Evolutionary conservation across 2,329 filamentous ascomycete species (phyloP).

Genomic region (Alternaria metachromatica): DNA sequence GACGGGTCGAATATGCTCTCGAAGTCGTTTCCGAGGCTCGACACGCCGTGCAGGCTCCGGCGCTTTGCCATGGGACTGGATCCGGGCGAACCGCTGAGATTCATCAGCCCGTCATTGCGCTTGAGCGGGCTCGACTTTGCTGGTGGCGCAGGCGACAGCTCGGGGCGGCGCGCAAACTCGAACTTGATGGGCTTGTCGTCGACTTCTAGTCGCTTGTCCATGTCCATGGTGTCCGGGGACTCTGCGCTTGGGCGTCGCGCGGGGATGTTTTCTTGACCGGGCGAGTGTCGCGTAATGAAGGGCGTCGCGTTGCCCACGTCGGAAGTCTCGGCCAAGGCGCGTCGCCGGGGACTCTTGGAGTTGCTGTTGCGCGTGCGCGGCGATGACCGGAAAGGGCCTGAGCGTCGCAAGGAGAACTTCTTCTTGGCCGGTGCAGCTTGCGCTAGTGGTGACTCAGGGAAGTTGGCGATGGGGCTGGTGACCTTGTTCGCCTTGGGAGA

Average conservation of each 20-base stretch:
- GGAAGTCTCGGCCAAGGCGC: slow-evolving; percentile 69
- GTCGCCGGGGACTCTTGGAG: slow-evolving; percentile 79
- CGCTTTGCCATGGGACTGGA: slow-evolving; percentile 91
- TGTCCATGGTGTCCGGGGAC: slow-evolving; percentile 33
- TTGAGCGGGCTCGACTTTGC: slow-evolving; percentile 84
- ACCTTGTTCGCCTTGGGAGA: slow-evolving; percentile 56
- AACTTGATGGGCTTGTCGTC: slow-evolving; percentile 57
- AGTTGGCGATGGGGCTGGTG: slow-evolving; percentile 56
- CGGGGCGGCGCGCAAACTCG: slow-evolving; percentile 49
- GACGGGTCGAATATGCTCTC: slow-evolving; percentile 74
- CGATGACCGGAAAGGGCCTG: slow-evolving; percentile 61
- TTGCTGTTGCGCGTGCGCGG: slow-evolving; percentile 69
- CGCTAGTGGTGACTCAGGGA: slow-evolving; percentile 65
- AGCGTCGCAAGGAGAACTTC: slow-evolving; percentile 57
- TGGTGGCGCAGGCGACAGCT: slow-evolving; percentile 51
- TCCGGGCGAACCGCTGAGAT: slow-evolving; percentile 76
- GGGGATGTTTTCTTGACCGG: slow-evolving; percentile 56
- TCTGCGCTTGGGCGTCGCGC: slow-evolving; percentile 40
- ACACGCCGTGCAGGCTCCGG: slow-evolving; percentile 80
- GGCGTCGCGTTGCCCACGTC: slow-evolving; percentile 74
- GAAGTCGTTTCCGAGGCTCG: slow-evolving; percentile 67
- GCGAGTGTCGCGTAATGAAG: slow-evolving; percentile 55
- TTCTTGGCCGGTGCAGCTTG: slow-evolving; percentile 67
- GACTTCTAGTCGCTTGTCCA: slow-evolving; percentile 53
- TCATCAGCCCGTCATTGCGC: slow-evolving; percentile 89